Conservation (phyloP, 441 rosid species). For the Aquilaria agallochum region DNA sequence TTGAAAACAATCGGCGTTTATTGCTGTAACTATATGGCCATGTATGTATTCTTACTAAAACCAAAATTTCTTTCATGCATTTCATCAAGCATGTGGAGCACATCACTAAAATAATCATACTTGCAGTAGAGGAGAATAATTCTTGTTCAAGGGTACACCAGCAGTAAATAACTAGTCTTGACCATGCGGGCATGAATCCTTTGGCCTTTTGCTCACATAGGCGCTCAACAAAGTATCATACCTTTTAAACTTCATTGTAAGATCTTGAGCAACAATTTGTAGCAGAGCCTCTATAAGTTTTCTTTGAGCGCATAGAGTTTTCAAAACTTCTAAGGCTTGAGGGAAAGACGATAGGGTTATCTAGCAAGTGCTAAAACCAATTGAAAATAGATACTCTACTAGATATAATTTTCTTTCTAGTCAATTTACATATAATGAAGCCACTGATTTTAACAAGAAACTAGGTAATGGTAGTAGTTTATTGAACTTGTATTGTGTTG, state of each 20-base stretch:
- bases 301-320: slow-evolving; percentile 37
- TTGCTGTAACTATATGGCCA: no score
- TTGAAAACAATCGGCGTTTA: no score
- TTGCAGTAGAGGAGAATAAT: slow-evolving; percentile 53
- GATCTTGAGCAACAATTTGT: slow-evolving; percentile 58
- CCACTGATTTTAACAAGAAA: no score
- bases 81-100: slow-evolving; percentile 55
- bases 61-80: slow-evolving; percentile 38
- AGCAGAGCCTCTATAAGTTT: slow-evolving; percentile 45
- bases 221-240: slow-evolving; percentile 57
- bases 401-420: no score
- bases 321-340: slow-evolving; percentile 21
- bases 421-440: no score
- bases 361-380: slow-evolving; percentile 8
- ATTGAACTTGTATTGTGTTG: no score
- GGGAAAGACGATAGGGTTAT: slow-evolving; percentile 15
- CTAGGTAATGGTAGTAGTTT: no score
- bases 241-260: slow-evolving; percentile 43
- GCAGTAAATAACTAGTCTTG: slow-evolving; percentile 49
- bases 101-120: slow-evolving; percentile 40
- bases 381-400: no score
- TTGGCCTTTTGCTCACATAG: slow-evolving; percentile 55
- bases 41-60: no score
- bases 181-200: slow-evolving; percentile 83
- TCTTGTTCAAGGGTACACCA: slow-evolving; percentile 54